Percentiles rank a stretch among this genome's conserved stretches.
phyloP scores from a whole-genome alignment of 495 filamentous ascomycete genomes.

The Clavariopsis aquatica region DNA sequence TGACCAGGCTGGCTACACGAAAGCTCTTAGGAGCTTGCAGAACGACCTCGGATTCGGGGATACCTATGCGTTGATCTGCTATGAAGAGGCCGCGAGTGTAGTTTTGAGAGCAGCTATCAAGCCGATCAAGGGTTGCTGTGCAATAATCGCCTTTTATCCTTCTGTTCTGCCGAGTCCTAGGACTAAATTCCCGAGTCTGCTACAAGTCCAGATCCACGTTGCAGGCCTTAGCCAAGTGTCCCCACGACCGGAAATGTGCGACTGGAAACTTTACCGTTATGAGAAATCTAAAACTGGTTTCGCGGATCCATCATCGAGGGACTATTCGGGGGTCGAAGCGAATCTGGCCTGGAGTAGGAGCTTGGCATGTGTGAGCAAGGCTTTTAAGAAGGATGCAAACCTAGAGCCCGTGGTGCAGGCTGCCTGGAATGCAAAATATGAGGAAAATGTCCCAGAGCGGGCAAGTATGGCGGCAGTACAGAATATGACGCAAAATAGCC shows the following conservation, averaged over 20 bases:
- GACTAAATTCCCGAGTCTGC: slow-evolving; percentile 51
- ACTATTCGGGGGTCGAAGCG: slow-evolving; percentile 56
- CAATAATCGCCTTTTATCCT: slow-evolving; percentile 65
- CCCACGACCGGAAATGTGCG: slow-evolving; percentile 35
- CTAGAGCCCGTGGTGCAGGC: slow-evolving; percentile 24
- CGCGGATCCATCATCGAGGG: slow-evolving; percentile 56
- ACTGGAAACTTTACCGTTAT: slow-evolving; percentile 31
- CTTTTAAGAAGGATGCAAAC: slow-evolving; percentile 40
- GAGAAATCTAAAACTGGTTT: slow-evolving; percentile 50
- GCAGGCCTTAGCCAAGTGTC: slow-evolving; percentile 42
- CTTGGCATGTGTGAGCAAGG: slow-evolving; percentile 45
- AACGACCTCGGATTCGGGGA: slow-evolving; percentile 42
- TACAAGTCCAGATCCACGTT: slow-evolving; percentile 58
- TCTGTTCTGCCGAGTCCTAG: slow-evolving; percentile 54
- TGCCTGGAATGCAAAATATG: slow-evolving; percentile 30
- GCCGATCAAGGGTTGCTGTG: slow-evolving; percentile 52
- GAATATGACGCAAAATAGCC: slow-evolving; percentile 40
- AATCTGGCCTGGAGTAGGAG: slow-evolving; percentile 60
- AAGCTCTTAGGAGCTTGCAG: slow-evolving; percentile 23
- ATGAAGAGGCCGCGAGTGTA: slow-evolving; percentile 59
- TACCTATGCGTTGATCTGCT: slow-evolving; percentile 42
- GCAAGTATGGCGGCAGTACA: slow-evolving; percentile 39
- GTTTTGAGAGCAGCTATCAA: slow-evolving; percentile 58
- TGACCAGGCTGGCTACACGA: slow-evolving; percentile 19
- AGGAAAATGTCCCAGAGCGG: slow-evolving; percentile 22